Evolutionary conservation across 441 rosid genomes (phyloP).

Genomic region (Melastoma candidum): DNA sequence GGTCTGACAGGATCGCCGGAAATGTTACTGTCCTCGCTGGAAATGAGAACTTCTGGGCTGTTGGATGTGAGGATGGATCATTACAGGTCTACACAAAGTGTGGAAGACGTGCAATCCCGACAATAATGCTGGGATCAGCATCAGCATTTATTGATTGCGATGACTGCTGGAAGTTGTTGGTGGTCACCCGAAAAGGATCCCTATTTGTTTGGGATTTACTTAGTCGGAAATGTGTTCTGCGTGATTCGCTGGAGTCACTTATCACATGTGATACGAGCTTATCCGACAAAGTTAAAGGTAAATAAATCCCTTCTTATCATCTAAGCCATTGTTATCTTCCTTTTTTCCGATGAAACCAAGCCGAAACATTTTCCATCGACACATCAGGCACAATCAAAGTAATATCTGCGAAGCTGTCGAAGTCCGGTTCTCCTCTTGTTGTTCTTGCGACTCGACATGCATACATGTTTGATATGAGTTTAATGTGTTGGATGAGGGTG

Average conservation of each 20-base stretch:
- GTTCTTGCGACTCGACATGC: constrained; percentile 96
- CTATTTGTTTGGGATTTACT: constrained; percentile 82
- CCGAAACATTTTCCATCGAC: constrained; percentile 2
- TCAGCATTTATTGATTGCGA: constrained; percentile 91
- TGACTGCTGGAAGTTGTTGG: constrained; percentile 77
- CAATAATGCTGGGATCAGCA: constrained; percentile 93
- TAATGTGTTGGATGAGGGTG: constrained; percentile 94
- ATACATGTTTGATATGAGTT: constrained; percentile 77
- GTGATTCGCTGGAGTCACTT: constrained; percentile 68
- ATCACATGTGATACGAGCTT: constrained; percentile 39
- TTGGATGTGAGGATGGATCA: constrained; percentile 94
- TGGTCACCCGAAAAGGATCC: constrained; percentile 80
- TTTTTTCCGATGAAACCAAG: neutral
- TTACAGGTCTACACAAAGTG: constrained; percentile 91
- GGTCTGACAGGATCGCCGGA: constrained; percentile 87
- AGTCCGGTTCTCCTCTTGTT: constrained; percentile 89
- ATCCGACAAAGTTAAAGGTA: constrained; percentile 44
- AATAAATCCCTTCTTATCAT: neutral
- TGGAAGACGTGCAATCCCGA: constrained; percentile 94
- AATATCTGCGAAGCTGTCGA: constrained; percentile 81
- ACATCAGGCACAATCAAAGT: constrained; percentile 75
- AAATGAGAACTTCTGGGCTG: constrained; percentile 95
- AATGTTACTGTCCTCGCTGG: constrained; percentile 91
- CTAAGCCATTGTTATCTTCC: neutral
- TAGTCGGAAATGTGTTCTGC: constrained; percentile 60